Evolutionary conservation across 1,139 yeast species (phyloP).

Genomic region (Candida mesenterica): DNA sequence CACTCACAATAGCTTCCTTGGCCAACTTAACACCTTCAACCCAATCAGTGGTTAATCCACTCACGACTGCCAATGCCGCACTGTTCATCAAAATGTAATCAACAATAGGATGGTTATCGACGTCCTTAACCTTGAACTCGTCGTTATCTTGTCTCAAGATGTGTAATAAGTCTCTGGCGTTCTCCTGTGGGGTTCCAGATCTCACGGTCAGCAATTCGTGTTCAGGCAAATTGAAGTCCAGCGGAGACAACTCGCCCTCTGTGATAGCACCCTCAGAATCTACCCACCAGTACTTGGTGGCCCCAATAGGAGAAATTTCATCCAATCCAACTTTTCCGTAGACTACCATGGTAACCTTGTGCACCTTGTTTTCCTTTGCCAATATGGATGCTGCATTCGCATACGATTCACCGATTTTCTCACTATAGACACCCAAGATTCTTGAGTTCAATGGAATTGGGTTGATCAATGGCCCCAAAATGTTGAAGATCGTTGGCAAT

Average conservation of each 20-base stretch:
- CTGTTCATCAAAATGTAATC: slow-evolving; percentile 88
- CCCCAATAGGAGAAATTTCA: slow-evolving; percentile 88
- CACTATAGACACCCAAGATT: slow-evolving; percentile 85
- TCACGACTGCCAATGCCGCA: slow-evolving; percentile 79
- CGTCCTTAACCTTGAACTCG: slow-evolving; percentile 31
- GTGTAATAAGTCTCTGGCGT: slow-evolving; percentile 62
- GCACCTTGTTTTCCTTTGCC: slow-evolving; percentile 41
- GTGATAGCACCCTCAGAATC: slow-evolving; percentile 43
- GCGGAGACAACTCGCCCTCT: slow-evolving; percentile 47
- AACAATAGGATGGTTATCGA: slow-evolving; percentile 57
- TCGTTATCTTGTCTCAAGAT: slow-evolving; percentile 55
- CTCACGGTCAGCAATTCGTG: slow-evolving; percentile 66
- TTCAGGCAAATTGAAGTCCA: slow-evolving; percentile 77
- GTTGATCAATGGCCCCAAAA: slow-evolving; percentile 87
- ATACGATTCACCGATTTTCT: slow-evolving; percentile 73
- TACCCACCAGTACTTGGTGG: slow-evolving; percentile 76
- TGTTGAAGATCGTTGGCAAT: slow-evolving; percentile 89
- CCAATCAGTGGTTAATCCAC: slow-evolving; percentile 69
- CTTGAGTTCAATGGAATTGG: slow-evolving; percentile 85
- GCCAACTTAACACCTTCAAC: slow-evolving; percentile 77
- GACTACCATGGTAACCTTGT: slow-evolving; percentile 73
- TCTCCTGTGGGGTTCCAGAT: slow-evolving; percentile 85
- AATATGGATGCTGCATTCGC: slow-evolving; percentile 74
- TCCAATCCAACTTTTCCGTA: slow-evolving; percentile 91
- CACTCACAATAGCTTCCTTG: slow-evolving; percentile 60